phyloP scores from a whole-genome alignment of 164 flowering plant genomes.

The Aristolochia fimbriata region DNA sequence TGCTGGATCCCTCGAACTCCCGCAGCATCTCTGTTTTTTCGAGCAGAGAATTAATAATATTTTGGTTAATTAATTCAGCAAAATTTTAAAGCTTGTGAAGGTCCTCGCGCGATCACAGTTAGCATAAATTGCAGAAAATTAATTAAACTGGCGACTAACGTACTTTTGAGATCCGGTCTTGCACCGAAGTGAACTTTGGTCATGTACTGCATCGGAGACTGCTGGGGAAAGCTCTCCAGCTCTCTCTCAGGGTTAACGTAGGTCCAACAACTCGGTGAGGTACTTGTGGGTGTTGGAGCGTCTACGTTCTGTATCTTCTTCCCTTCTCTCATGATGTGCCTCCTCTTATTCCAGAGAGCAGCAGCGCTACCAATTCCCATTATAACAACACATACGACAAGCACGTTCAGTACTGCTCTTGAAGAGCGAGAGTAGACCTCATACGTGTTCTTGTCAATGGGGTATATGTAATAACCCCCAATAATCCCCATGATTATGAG shows the following conservation, averaged over 20 bases:
- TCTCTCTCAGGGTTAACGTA: slow-evolving; percentile 26
- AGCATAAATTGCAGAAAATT: background rate
- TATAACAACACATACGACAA: slow-evolving; percentile 38
- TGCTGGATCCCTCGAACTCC: slow-evolving; percentile 28
- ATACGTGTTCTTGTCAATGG: slow-evolving; percentile 47
- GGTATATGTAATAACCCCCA: slow-evolving; percentile 48
- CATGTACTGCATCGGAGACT: slow-evolving; percentile 40
- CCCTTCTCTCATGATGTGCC: slow-evolving; percentile 22
- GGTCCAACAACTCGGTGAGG: slow-evolving; percentile 1
- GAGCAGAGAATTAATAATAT: background rate
- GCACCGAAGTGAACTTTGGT: slow-evolving; percentile 49
- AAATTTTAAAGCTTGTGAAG: background rate
- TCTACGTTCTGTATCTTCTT: slow-evolving; percentile 33
- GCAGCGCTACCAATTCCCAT: slow-evolving; percentile 32
- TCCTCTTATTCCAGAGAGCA: slow-evolving; percentile 51
- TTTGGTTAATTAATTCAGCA: background rate
- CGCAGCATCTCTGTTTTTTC: slow-evolving; percentile 45
- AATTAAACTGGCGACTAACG: background rate
- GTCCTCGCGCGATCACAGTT: too few relatives aligned
- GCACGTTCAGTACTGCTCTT: slow-evolving; percentile 26
- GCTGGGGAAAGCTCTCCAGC: slow-evolving; percentile 51
- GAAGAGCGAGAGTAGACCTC: slow-evolving; percentile 21
- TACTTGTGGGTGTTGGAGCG: slow-evolving; percentile 7
- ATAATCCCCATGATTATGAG: slow-evolving; percentile 43
- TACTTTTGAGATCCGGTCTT: slow-evolving; percentile 59